Conservation (phyloP, 169 alveolate genomes). For the Eimeria necatrix region DNA sequence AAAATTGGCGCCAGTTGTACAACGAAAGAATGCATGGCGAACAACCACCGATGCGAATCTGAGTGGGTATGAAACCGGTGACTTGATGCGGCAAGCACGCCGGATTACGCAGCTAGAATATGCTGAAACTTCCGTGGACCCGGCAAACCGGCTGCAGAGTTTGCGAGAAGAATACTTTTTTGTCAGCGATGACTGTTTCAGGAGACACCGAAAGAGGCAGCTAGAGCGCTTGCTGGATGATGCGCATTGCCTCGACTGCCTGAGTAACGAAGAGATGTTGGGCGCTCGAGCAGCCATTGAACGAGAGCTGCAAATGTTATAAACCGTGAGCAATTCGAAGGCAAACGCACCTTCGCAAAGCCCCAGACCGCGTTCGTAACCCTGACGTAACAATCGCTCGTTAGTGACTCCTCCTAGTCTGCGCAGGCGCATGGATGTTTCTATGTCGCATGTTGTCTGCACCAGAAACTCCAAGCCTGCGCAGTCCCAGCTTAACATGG, state of each 20-base stretch:
- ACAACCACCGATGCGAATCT: neutral
- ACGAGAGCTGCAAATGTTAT: slow-evolving; percentile 7
- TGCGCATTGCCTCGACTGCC: slow-evolving; percentile 31
- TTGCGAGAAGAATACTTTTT: slow-evolving; percentile 65
- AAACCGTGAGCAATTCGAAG: too few relatives aligned
- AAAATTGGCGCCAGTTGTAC: slow-evolving; percentile 5
- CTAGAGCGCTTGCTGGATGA: slow-evolving; percentile 41
- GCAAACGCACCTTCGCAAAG: too few relatives aligned
- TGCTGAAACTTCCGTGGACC: slow-evolving; percentile 10
- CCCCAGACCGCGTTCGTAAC: too few relatives aligned
- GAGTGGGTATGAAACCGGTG: neutral
- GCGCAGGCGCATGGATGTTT: too few relatives aligned
- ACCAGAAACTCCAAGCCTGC: too few relatives aligned
- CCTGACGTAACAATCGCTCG: too few relatives aligned
- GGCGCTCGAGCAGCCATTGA: slow-evolving; percentile 8
- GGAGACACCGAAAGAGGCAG: slow-evolving; percentile 15
- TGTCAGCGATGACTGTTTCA: slow-evolving; percentile 34
- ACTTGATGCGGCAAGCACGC: slow-evolving; percentile 18
- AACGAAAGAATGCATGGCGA: neutral
- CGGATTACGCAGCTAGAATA: slow-evolving; percentile 43
- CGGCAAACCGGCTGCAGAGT: neutral
- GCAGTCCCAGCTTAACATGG: too few relatives aligned
- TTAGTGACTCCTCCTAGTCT: too few relatives aligned
- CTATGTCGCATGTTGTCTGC: too few relatives aligned
- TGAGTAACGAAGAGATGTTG: neutral